Base-by-base conservation (phyloP, 2,329 filamentous ascomycete genomes). In the Leptodontidium sp. region DNA sequence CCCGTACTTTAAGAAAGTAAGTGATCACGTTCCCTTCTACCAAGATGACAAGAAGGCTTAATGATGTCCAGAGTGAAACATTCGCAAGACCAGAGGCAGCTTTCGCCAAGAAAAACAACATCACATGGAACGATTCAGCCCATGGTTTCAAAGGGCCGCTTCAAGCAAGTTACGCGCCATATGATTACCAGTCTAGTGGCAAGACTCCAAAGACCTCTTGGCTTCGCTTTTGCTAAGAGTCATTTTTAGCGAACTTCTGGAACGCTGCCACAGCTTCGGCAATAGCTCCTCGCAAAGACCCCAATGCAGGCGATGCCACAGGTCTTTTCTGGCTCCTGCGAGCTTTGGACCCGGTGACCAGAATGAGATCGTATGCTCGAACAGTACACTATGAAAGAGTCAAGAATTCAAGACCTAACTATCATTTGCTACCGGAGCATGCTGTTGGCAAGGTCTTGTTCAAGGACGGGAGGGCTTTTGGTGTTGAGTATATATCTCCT, bases 341-440 rank as follows among this genome's bases (percentile, higher is more conserved):
- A 32, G 61, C 70, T 24, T 45, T 73, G 1, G 59, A 73, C 24
- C 69, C 69, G 4, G 61, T 49, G 5, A 67, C 57, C 5, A 52
- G 59, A 21, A 66, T 66, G 14, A 79, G 82, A 38, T 81, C 79
- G 5, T 81, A 81, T 71, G 79, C 82, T n/a, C 73, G 79, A 14
- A 72, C 70, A n/a, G 78, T 78, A 4, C 82, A 84, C 67, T 80
- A 78, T 63, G 79, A 82, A 64, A 75, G 77, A 11, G 74, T 77
- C 14, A 72, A 72, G 4, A 57, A 61, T 7, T 57, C 69, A 29
- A 72, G 82, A 12, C 69, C 75, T 12, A 88, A 89, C 64, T 82
- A 90, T 4, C 85, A 90, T 67, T 80, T 90, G 2, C 79, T 90
- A 0, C 81, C 84, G 0, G 82, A 88, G 71, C 82, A 84, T 3